Evolutionary conservation across 2,329 filamentous ascomycete genomes (phyloP).

Genomic region (Botryotinia convoluta): DNA sequence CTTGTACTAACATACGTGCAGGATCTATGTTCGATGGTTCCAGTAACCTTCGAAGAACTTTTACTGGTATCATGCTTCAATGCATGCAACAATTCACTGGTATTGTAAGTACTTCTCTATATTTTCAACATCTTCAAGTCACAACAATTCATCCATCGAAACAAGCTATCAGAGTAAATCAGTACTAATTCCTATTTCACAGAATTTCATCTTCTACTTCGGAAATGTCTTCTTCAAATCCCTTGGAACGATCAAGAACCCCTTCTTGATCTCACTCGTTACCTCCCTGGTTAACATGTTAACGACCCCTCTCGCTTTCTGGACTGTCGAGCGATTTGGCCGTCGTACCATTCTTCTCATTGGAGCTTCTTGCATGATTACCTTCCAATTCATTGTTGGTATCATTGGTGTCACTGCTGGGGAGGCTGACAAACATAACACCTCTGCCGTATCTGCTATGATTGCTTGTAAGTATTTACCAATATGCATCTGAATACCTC

Average conservation of each 20-base stretch:
- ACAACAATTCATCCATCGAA: background rate
- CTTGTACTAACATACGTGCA: slow-evolving; percentile 58
- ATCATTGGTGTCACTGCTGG: slow-evolving; percentile 67
- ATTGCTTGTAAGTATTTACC: slow-evolving; percentile 55
- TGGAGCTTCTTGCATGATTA: slow-evolving; percentile 77
- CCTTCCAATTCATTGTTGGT: slow-evolving; percentile 83
- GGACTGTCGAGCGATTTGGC: slow-evolving; percentile 78
- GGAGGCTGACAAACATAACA: slow-evolving; percentile 53
- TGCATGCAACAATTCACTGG: slow-evolving; percentile 77
- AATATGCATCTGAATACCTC: slow-evolving; percentile 38
- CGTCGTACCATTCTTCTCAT: slow-evolving; percentile 76
- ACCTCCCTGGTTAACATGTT: slow-evolving; percentile 85
- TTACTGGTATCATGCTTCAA: slow-evolving; percentile 69
- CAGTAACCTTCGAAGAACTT: slow-evolving; percentile 63
- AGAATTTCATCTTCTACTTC: slow-evolving; percentile 87
- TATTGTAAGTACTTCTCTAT: slow-evolving; percentile 46
- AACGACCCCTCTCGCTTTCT: slow-evolving; percentile 87
- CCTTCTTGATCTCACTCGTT: slow-evolving; percentile 80
- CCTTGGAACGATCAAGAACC: slow-evolving; percentile 71
- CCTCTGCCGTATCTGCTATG: slow-evolving; percentile 59
- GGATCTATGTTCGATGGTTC: slow-evolving; percentile 16
- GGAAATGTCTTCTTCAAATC: slow-evolving; percentile 81
- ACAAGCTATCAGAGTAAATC: background rate
- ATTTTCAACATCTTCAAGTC: background rate
- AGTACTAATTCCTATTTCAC: background rate